Evolutionary conservation across 2,329 filamentous ascomycete species (phyloP).

Genomic region (Fusarium verticillioides): DNA sequence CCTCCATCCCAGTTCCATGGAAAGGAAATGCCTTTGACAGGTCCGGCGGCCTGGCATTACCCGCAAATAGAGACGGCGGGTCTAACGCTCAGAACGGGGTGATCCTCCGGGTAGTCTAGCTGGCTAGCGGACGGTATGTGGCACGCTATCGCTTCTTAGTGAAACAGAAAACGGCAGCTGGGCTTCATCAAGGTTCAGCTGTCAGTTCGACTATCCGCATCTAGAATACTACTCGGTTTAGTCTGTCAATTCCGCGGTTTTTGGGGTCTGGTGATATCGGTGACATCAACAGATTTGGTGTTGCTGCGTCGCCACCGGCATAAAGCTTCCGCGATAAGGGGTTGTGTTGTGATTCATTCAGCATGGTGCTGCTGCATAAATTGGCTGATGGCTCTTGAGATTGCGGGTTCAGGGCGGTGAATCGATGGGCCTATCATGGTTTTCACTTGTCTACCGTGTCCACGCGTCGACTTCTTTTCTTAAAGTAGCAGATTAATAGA

Average conservation of each 20-base stretch:
- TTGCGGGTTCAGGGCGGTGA: too few relatives aligned
- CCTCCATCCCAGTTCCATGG: not conserved
- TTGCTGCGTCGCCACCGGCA: not conserved
- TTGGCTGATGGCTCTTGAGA: not conserved
- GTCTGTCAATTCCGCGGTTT: not conserved
- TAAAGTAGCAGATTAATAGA: not conserved
- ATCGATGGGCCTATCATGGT: accelerated
- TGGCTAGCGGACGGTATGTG: not conserved
- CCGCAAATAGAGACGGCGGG: not conserved
- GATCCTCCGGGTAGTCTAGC: not conserved
- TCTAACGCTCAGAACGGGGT: not conserved
- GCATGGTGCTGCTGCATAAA: not conserved
- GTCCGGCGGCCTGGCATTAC: not conserved
- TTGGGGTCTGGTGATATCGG: not conserved
- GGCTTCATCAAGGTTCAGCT: not conserved
- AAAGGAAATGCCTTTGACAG: not conserved
- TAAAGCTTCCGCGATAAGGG: not conserved
- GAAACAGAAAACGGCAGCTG: not conserved
- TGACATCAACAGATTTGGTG: not conserved
- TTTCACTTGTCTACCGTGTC: not conserved
- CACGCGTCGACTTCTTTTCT: accelerated
- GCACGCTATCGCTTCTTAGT: not conserved
- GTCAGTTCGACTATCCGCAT: not conserved
- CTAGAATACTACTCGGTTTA: not conserved
- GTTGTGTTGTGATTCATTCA: not conserved